Conservation (phyloP, 495 filamentous ascomycete species). For the Xanthoparmelia taractica region DNA sequence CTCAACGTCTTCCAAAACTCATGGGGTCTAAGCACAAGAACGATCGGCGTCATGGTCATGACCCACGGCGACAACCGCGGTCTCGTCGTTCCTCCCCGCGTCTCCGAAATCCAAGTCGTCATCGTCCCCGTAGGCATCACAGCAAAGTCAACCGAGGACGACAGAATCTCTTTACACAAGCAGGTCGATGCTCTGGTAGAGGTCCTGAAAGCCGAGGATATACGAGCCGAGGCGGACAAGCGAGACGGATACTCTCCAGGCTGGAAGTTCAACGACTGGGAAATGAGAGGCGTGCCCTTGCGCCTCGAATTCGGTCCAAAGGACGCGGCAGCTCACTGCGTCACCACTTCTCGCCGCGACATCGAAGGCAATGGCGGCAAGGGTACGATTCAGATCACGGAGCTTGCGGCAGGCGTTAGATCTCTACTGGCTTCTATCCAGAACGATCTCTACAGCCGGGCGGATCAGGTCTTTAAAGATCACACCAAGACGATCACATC, state of each 20-base stretch:
- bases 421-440: slow-evolving; percentile 83
- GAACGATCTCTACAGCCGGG: slow-evolving; percentile 72
- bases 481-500: slow-evolving; percentile 75
- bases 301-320: slow-evolving; percentile 94
- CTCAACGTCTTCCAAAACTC: slow-evolving; percentile 95
- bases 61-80: slow-evolving; percentile 93
- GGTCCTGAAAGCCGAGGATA: slow-evolving; percentile 54
- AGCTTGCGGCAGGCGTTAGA: slow-evolving; percentile 63
- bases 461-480: slow-evolving; percentile 62
- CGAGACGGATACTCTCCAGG: slow-evolving; percentile 85
- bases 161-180: slow-evolving; percentile 60
- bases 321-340: slow-evolving; percentile 73
- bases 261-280: slow-evolving; percentile 98
- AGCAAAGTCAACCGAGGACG: slow-evolving; percentile 71
- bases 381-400: slow-evolving; percentile 63
- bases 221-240: slow-evolving; percentile 66
- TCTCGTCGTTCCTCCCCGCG: slow-evolving; percentile 80
- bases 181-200: slow-evolving; percentile 60
- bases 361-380: slow-evolving; percentile 61
- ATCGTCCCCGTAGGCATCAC: slow-evolving; percentile 93
- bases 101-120: slow-evolving; percentile 77
- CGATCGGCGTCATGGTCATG: slow-evolving; percentile 97
- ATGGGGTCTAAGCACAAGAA: slow-evolving; percentile 92
- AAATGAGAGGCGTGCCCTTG: slow-evolving; percentile 86
- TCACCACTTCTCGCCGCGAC: slow-evolving; percentile 81